Base-by-base conservation (phyloP, 75 land plant genomes). In the Picea glauca region DNA sequence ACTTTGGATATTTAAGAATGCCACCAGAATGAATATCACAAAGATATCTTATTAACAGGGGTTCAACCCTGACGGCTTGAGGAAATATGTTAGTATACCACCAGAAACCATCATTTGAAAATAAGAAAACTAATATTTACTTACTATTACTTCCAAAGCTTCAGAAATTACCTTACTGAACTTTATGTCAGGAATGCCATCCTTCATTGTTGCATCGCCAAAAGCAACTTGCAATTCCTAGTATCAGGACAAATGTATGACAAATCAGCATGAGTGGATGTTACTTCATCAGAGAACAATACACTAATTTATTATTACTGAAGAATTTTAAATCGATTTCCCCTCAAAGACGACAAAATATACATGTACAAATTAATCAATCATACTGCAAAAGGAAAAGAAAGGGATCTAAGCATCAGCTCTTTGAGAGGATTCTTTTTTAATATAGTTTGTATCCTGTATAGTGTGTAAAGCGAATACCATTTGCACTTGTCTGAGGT, bases 161-260 rank as follows among this genome's bases (percentile, higher is more conserved):
- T 40, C 1, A 5, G 20, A 72, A 43, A 83, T 86, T n/a, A 93
- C 96, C 87, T 65, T 76, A 63, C 96, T 93, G 70, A 93, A 93
- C 84, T 93, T 93, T 33, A 91, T 74, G 74, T 91, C 89, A 33
- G 96, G 96, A 58, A 93, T 81, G 56, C 96, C 96, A 84, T 88
- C 83, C 54, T 82, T 81, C 26, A 84, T 83, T 54, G 72, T 87
- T 17, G 88, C 81, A 74, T 89, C 92, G 58, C 82, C 87, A 60
- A 93, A 77, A 13, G 94, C 80, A 68, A 85, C 78, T 72, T 86
- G 89, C 78, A 93, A 85, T 46, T 91, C 96, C 96, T 93, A 76
- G 56, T 40, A 70, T 1, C 74, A 43, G 8, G 20, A 68, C 6
- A 8, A 43, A 70, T 43, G 43, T 35, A 33, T 33, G 18, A 15